Base-by-base conservation (phyloP, 352 stramenopile species). In the Pythium biforme region DNA sequence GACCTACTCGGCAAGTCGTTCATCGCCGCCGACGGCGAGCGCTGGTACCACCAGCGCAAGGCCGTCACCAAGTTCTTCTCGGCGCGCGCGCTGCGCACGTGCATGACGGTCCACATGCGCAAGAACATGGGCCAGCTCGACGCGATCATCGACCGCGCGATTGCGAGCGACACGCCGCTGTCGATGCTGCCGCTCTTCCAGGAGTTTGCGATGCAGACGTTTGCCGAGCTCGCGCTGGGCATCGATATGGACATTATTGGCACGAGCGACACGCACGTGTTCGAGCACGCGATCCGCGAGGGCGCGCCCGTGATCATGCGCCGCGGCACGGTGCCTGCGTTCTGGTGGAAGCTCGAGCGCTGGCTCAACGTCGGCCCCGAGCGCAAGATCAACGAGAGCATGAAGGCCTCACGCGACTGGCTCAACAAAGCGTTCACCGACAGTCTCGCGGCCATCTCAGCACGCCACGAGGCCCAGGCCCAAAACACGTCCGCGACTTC, bases 41-140 rank as follows among this genome's bases (percentile, higher is more conserved):
- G 55, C 20, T 79, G 72, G 72, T 56, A 58, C 15, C 64, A 64
- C 41, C 69, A 76, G 55, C 68, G 72, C 33, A 73, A 72, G 51
- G 62, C 61, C n/a, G 55, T 59, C 15, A 46, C 41, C 29, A 59
- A 73, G 19, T 62, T 79, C 41, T 79, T 79, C 62, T 69, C 72
- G 20, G 59, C 65, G 41, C 58, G 64, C 3, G 33, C 62, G 40
- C 67, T 79, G 39, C 59, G 68, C 17, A 43, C 54, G 8, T 63
- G 58, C 39, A 68, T 77, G 64, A 64, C 34, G 17, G 20, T 17
- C 25, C 29, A 43, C 37, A 43, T 43, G 37, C 37, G 37, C 37
- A 43, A 43, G 23, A 57, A 63, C 43, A 40, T 59, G 19, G n/a
- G 10, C 1, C 27, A 47, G 19, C 19, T 63, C 17, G 25, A 25